phyloP scores from a whole-genome alignment of 1,284 basidiomycete genomes.

The Mycena citricolor region DNA sequence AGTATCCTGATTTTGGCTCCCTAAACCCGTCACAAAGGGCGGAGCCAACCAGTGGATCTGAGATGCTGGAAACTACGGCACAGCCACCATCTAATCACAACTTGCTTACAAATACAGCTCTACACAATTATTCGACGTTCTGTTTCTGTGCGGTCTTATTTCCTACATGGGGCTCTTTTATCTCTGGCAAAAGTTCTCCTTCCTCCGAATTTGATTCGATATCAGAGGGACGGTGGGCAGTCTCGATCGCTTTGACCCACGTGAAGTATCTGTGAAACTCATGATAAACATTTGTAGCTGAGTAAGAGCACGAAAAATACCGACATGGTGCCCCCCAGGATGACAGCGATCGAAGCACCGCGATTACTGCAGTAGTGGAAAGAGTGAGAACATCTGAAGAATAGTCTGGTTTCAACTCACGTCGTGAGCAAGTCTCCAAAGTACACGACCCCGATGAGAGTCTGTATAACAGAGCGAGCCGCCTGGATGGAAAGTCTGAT shows the following conservation, averaged over 20 bases:
- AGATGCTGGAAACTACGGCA: too few species aligned
- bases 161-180: conserved; percentile 26
- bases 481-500: conserved; percentile 43
- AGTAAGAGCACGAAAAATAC: conserved; percentile 23
- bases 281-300: conserved; percentile 3
- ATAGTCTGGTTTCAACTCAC: conserved; percentile 39
- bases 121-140: too few species aligned
- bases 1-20: too few species aligned
- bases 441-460: conserved; percentile 65
- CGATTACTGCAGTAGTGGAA: conserved; percentile 46
- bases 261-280: conserved; percentile 53
- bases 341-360: conserved; percentile 57
- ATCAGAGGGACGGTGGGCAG: conserved; percentile 29
- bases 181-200: too few species aligned
- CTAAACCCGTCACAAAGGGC: too few species aligned
- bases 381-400: not conserved
- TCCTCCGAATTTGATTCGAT: conserved; percentile 15
- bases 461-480: conserved; percentile 72
- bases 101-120: conserved; percentile 26
- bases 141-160: conserved; percentile 24
- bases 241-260: conserved; percentile 60
- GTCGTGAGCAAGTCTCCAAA: conserved; percentile 65
- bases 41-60: too few species aligned
- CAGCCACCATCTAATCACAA: too few species aligned
- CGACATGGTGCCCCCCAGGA: conserved; percentile 62